Evolutionary conservation across 306 rosid species (phyloP), one percentile per base, ranked within the genome.

Genomic region (Purshia tridentata): DNA sequence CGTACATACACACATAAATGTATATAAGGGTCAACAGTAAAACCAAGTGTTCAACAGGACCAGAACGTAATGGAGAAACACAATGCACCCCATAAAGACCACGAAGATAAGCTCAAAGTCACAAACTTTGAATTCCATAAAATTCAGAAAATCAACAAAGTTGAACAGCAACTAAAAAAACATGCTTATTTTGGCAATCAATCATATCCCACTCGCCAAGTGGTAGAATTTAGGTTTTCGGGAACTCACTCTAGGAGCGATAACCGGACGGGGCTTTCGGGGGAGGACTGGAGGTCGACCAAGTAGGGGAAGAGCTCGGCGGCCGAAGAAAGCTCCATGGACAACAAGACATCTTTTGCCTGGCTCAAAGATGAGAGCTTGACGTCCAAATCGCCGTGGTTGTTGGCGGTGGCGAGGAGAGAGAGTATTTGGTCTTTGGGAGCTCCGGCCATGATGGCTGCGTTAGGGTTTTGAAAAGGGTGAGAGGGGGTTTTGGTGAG

Each of bases 341-440:
- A 85, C 3, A 89, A 67, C 15, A 94, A 82, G 46, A 91, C 76
- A 67, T 85, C 92, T 62, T 83, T 91, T 64, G 91, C 96, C 78
- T 94, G 97, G 65, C 76, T 86, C 9, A 94, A 41, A 64, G 98
- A 94, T 0, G 91, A 86, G 63, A 89, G 80, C 76, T 94, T 94
- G 62, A 94, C 92, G 77, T 85, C 72, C 85, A 94, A 74, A 88
- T 94, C 98, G 58, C 96, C 98, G 35, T 94, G 96, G 87, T 91
- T 94, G 82, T 94, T 91, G 74, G 93, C 96, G 6, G 95, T 83
- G 82, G 98, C 95, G 75, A 91, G 90, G 79, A 91, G 92, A 81
- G 92, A 86, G 77, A 94, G 97, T 9, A 83, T 87, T 77, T 83
- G 91, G 83, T 88, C 94, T 59, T 81, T 84, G 70, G 84, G 65